phyloP scores from a whole-genome alignment of 495 filamentous ascomycete species.

The Penicillium fimorum region DNA sequence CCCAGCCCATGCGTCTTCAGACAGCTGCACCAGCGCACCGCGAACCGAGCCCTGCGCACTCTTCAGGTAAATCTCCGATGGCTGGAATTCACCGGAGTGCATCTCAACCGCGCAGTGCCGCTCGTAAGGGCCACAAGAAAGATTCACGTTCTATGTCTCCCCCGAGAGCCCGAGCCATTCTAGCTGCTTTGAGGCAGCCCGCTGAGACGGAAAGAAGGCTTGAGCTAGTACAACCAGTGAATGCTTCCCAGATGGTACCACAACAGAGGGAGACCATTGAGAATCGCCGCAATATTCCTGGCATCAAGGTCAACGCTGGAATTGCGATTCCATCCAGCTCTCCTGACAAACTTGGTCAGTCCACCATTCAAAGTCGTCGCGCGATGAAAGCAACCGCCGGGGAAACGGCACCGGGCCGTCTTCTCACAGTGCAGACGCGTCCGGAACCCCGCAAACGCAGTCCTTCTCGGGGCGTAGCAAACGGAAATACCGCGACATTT shows the following conservation, averaged over 20 bases:
- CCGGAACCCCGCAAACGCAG: conserved; percentile 14
- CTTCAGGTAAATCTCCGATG: conserved; percentile 30
- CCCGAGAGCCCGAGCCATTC: conserved; percentile 36
- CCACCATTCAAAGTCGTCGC: conserved; percentile 40
- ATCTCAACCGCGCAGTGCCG: conserved; percentile 41
- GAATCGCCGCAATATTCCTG: conserved; percentile 20
- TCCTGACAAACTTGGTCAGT: conserved; percentile 5
- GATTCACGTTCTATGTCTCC: conserved; percentile 44
- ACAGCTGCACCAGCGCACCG: conserved; percentile 55
- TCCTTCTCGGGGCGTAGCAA: conserved; percentile 6
- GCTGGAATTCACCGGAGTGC: conserved; percentile 27
- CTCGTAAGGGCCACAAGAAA: conserved; percentile 25
- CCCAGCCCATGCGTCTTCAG: conserved; percentile 47
- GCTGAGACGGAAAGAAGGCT: conserved; percentile 15
- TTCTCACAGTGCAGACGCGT: conserved; percentile 32
- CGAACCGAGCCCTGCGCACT: conserved; percentile 29
- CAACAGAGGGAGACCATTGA: conserved; percentile 1
- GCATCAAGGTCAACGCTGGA: conserved; percentile 17
- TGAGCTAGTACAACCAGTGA: conserved; percentile 9
- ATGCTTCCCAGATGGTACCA: background rate
- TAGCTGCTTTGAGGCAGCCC: conserved; percentile 35
- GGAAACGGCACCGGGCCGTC: conserved; percentile 18
- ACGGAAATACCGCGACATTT: conserved; percentile 5
- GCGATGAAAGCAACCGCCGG: conserved; percentile 27
- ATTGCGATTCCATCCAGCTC: conserved; percentile 9